A percentile compares a stretch with the other conserved stretches of the same genome.
phyloP scores from a whole-genome alignment of 2,329 filamentous ascomycete genomes.

The Graphilbum fragrans region DNA sequence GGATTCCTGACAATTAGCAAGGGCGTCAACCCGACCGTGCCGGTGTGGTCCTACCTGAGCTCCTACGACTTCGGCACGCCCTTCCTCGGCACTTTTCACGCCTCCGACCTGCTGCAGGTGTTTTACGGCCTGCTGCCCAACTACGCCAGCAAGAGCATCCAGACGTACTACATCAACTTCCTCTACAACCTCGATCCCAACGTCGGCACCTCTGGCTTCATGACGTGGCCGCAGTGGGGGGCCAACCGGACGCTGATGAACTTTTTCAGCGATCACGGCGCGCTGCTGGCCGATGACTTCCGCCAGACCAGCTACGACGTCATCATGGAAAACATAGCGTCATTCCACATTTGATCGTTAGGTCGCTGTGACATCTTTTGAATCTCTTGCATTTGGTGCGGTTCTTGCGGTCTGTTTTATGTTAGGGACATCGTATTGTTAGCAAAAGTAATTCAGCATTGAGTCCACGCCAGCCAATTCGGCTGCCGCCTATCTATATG shows the following conservation, averaged over 20 bases:
- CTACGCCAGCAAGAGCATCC: constrained; percentile 45
- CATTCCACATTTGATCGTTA: neutral
- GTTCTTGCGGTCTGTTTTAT: too few species aligned
- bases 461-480: too few species aligned
- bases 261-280: constrained; percentile 20
- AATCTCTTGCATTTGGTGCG: too few species aligned
- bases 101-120: constrained; percentile 53
- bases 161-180: constrained; percentile 63
- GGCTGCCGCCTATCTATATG: too few species aligned
- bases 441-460: too few species aligned
- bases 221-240: constrained; percentile 30
- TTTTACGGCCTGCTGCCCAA: constrained; percentile 55
- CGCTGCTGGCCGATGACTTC: constrained; percentile 17
- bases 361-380: too few species aligned
- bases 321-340: constrained; percentile 11
- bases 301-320: constrained; percentile 13
- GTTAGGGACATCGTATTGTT: too few species aligned
- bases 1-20: constrained; percentile 40
- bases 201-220: constrained; percentile 25
- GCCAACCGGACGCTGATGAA: constrained; percentile 35
- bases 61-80: constrained; percentile 62
- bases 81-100: constrained; percentile 66
- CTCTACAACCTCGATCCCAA: constrained; percentile 62
- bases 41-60: constrained; percentile 63
- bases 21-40: constrained; percentile 40